Evolutionary conservation across 208 protist species (phyloP), one percentile per base, ranked within the genome.

Genomic region (Naegleria gruberi): DNA sequence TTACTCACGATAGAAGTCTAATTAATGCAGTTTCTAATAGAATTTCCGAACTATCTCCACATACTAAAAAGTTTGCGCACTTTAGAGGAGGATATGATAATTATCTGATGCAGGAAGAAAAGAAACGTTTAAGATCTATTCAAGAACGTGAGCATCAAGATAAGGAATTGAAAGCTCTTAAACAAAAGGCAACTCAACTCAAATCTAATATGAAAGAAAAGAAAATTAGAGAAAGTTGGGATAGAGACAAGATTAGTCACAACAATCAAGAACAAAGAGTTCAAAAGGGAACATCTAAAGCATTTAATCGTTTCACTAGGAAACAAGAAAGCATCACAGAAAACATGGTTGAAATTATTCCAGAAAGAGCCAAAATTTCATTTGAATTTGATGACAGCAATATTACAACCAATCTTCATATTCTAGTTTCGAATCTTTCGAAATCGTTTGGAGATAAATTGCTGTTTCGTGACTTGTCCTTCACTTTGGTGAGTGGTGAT

Each of bases 11-110:
- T 2, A 82, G 84, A 89, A 95, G 96, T 88, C 95, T 97, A 86
- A 89, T 97, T 15, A 95, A 96, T 90, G 89, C 45, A 17, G 95
- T 97, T 51, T 96, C 94, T 91, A 96, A 93, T 23, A 92, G 96
- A 90, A 96, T 95, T 73, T 93, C 96, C 8, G 91, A 93, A n/a
- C 83, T 96, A 26, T 87, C 83, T 34, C 83, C 83, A 17, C 83
- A 87, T 55, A 51, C 90, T 17, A 91, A 94, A 84, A 90, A 90
- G 30, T 91, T 97, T 45, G 89, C n/a, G 12, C 91, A 94, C 65
- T 96, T 92, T 87, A 82, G 85, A 83, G 94, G 95, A 84, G 96
- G 96, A 91, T 96, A 96, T 89, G 93, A 96, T 73, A 44, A 88
- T 34, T 97, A 94, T 90, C 82, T 95, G 12, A 92, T 94, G 47